Conservation (phyloP, 1,284 basidiomycete species). For the Omphalotus olearius region DNA sequence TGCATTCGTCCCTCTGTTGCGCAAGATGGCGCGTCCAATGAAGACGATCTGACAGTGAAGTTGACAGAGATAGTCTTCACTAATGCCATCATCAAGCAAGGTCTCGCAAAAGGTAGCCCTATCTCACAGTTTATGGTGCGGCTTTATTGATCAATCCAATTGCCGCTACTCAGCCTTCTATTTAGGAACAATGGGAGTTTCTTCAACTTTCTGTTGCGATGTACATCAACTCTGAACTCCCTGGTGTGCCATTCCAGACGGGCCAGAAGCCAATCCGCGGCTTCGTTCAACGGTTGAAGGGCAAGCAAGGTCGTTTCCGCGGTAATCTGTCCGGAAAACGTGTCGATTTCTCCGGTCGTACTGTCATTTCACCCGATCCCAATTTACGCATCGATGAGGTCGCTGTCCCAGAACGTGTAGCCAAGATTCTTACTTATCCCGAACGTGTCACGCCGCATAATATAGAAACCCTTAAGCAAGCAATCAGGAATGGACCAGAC, state of each 20-base stretch:
- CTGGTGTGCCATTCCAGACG: slow-evolving; percentile 83
- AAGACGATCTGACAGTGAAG: slow-evolving; percentile 98
- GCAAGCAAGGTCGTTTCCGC: slow-evolving; percentile 98
- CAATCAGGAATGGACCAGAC: slow-evolving; percentile 88
- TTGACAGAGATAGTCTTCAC: slow-evolving; percentile 96
- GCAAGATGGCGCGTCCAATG: slow-evolving; percentile 96
- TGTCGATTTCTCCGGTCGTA: slow-evolving; percentile 98
- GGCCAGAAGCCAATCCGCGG: slow-evolving; percentile 93
- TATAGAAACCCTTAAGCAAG: slow-evolving; percentile 73
- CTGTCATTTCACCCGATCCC: slow-evolving; percentile 98
- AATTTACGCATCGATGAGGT: slow-evolving; percentile 98
- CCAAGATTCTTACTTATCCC: slow-evolving; percentile 95
- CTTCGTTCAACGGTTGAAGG: slow-evolving; percentile 97
- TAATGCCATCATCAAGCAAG: slow-evolving; percentile 91
- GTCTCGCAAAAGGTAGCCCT: slow-evolving; percentile 83
- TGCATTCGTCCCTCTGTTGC: slow-evolving; percentile 97
- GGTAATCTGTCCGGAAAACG: slow-evolving; percentile 99
- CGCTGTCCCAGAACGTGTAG: slow-evolving; percentile 94
- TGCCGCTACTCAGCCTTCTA: slow-evolving; percentile 12
- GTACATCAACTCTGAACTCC: slow-evolving; percentile 98
- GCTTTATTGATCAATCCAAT: slow-evolving; percentile 2
- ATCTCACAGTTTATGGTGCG: slow-evolving; percentile 87
- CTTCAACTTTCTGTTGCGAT: slow-evolving; percentile 93
- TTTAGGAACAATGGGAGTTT: slow-evolving; percentile 97
- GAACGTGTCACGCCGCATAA: slow-evolving; percentile 95